Evolutionary conservation across 164 flowering plant genomes (phyloP), one percentile per base, ranked within the genome.

Genomic region (Echeveria elegans): DNA sequence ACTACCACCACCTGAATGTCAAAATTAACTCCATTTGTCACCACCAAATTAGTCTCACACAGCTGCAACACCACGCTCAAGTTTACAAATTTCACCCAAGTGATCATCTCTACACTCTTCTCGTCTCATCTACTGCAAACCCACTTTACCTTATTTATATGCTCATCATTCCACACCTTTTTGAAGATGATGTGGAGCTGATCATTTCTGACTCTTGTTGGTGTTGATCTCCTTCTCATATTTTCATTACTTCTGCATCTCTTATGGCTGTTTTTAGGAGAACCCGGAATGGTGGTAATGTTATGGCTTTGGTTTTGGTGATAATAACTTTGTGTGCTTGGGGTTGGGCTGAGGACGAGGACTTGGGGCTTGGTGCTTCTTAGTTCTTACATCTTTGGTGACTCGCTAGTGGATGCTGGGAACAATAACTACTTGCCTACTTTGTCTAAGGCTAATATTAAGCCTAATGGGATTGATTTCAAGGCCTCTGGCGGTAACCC

Each of bases 391-490:
- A 77, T 94, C 41, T 94, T 94, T 65, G 96, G 98, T 2, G 98
- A 94, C 73, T 94, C 98, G 4, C 79, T 91, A 1, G 98, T 91
- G 0, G 98, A 94, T 73, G 93, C 96, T 1, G 96, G 98, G 14
- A 91, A 94, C 66, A 94, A 94, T 56, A 94, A 94, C 67, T 94
- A 76, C 69, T 66, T 94, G 1, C 72, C 77, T 0, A 90, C 98
- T 0, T 73, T 93, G 75, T 86, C 98, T 3, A 89, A 74, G 72
- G 98, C 96, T 0, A 77, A 91, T 73, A 77, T 81, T 21, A 36
- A 31, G 10, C 98, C 97, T 0, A 94, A 91, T 66, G 98, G 98
- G 2, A 88, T 94, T 21, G 96, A 91, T 78, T 94, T 91, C 64
- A 66, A 69, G 48, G 80, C 92, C 2, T 85, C 85, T 2, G 82